These are phyloP conservation scores for Mycosphaerella arachidis DNA, from an alignment of 2,329 filamentous ascomycete species.

Conservation along the genomic window DNA sequence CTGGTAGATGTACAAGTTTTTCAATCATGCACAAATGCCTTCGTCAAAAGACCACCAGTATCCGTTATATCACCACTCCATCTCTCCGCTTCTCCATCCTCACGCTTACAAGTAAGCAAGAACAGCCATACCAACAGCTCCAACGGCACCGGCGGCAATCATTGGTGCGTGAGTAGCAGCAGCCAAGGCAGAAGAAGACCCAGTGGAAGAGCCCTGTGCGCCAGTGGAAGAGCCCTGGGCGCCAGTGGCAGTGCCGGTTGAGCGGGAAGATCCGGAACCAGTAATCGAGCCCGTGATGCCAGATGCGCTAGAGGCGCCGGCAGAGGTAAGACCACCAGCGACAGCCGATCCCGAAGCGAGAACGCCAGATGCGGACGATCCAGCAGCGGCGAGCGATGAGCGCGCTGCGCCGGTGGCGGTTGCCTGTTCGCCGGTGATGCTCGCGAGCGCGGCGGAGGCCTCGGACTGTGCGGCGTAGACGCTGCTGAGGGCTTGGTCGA, in stretches of 20 bases:
- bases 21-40: background rate
- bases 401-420: conserved; percentile 14
- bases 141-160: conserved; percentile 19
- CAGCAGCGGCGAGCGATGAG: conserved; percentile 6
- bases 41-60: background rate
- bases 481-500: conserved; percentile 11
- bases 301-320: background rate
- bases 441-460: conserved; percentile 10
- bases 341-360: conserved; percentile 3
- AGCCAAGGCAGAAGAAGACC: conserved; percentile 8
- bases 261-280: background rate
- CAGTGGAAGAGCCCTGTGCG: background rate
- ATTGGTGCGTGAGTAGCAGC: conserved; percentile 16
- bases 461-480: conserved; percentile 14
- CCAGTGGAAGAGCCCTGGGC: background rate
- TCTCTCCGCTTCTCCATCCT: background rate
- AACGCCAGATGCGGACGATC: conserved; percentile 7
- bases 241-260: conserved; percentile 1
- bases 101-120: background rate
- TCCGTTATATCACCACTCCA: background rate
- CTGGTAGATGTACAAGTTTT: background rate
- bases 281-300: background rate
- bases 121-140: conserved; percentile 16
- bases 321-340: background rate
- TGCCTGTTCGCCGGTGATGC: conserved; percentile 3